phyloP scores from a whole-genome alignment of 1,284 basidiomycete genomes.

The Hemileia vastatrix region DNA sequence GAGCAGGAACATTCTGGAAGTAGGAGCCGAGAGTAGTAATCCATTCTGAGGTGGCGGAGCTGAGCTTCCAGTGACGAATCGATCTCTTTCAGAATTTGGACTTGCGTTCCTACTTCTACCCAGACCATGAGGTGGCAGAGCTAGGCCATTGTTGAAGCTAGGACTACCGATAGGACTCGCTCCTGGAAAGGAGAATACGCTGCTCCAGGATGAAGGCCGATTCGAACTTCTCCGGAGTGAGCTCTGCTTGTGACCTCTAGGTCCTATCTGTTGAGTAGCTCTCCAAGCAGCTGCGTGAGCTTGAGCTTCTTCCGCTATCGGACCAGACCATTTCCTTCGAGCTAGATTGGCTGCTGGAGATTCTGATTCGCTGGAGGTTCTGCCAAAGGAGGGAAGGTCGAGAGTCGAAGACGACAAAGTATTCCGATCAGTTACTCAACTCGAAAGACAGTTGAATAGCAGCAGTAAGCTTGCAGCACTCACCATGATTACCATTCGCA shows the following conservation, averaged over 20 bases:
- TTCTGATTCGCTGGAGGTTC: not conserved
- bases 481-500: no score
- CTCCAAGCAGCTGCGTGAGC: constrained; percentile 10
- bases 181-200: not conserved
- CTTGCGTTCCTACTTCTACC: no score
- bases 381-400: not conserved
- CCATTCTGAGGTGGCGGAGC: no score
- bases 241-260: not conserved
- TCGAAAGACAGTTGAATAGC: not conserved
- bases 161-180: not conserved
- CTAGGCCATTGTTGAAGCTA: no score
- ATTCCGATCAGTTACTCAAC: not conserved
- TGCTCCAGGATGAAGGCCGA: not conserved
- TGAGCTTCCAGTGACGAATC: no score
- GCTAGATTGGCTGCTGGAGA: constrained; percentile 26
- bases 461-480: not conserved
- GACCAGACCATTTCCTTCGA: constrained; percentile 33
- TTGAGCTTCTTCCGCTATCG: constrained; percentile 28
- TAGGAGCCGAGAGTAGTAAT: not conserved
- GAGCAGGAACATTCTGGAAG: not conserved
- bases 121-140: no score
- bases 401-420: not conserved
- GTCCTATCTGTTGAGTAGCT: constrained; percentile 3
- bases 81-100: no score
- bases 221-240: not conserved